Evolutionary conservation across 208 protist genomes (phyloP).

Genomic region (Trichomonas tenax): DNA sequence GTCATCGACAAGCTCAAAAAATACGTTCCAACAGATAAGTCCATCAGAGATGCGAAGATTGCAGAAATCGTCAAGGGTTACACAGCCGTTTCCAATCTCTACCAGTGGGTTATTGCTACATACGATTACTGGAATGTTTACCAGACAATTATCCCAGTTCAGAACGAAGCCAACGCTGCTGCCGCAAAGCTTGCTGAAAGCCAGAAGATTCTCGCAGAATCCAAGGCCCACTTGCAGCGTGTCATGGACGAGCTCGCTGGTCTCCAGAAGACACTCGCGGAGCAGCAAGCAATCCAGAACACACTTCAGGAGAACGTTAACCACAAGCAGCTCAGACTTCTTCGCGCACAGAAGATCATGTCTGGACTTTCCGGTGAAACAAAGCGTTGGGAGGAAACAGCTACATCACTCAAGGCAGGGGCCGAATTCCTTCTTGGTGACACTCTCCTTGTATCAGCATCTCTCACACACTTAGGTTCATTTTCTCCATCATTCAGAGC

Average conservation of each 20-base stretch:
- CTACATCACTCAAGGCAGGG: slow-evolving; percentile 40
- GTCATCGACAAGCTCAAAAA: slow-evolving; percentile 77
- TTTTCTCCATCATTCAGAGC: slow-evolving; percentile 82
- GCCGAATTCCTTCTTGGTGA: slow-evolving; percentile 64
- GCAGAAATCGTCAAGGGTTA: background rate
- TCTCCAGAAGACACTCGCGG: slow-evolving; percentile 71
- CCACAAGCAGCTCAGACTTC: slow-evolving; percentile 33
- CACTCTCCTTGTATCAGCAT: slow-evolving; percentile 77
- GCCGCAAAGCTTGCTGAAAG: slow-evolving; percentile 51
- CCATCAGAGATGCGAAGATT: background rate
- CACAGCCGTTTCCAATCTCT: slow-evolving; percentile 45
- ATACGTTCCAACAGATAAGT: slow-evolving; percentile 63
- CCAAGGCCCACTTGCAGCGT: slow-evolving; percentile 51
- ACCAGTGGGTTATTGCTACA: slow-evolving; percentile 46
- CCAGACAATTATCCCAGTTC: slow-evolving; percentile 83
- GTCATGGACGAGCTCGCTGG: slow-evolving; percentile 75
- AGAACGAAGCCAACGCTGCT: slow-evolving; percentile 68
- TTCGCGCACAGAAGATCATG: slow-evolving; percentile 70
- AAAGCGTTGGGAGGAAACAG: slow-evolving; percentile 64
- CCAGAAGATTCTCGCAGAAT: slow-evolving; percentile 26
- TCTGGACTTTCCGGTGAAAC: slow-evolving; percentile 78
- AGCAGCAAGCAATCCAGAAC: slow-evolving; percentile 66
- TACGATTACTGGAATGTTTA: slow-evolving; percentile 65
- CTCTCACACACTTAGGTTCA: slow-evolving; percentile 87
- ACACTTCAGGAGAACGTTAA: slow-evolving; percentile 27